Base-by-base conservation (phyloP, 2,329 filamentous ascomycete species). In the Neofusicoccum umdonicola region DNA sequence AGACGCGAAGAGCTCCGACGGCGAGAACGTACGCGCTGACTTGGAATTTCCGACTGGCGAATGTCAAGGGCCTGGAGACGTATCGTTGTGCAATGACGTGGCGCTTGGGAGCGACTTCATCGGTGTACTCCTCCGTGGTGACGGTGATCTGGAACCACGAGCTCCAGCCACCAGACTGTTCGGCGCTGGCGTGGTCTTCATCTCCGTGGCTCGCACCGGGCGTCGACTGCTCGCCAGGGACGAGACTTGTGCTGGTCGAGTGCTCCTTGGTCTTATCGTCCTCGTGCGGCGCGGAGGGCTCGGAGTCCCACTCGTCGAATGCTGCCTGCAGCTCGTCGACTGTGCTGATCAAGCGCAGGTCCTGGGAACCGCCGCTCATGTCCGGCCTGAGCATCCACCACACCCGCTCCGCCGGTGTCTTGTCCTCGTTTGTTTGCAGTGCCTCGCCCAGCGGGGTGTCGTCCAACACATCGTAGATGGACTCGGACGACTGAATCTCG, bases 331-430 rank as follows among this genome's bases (percentile, higher is more conserved):
- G 80, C 73, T 96, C 89, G 63, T 89, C 88, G 81, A 95, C 90
- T 3, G 88, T 92, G 71, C 87, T 91, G 77, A 99, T 99, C 0
- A 99, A 81, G 44, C 92, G 82, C 65, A 99, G 97, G 1, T 95
- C 95, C 74, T 97, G 93, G 0, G 94, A 95, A 27, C 94, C 86
- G 74, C 98, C 95, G 76, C 92, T 97, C 94, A 99, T 98, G 8
- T 93, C 90, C 0, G 95, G 94, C 79, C 98, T 98, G 66, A 99
- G 78, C 69, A 99, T 97, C 95, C 95, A 99, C 94, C 94, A 98
- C 74, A 95, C 88, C 66, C 85, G 84, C 35, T 77, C 69, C 8
- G 66, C 65, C 1, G 63, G 57, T 3, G 70, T 71, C 27, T 77
- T 74, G 13, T 76, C 78, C 60, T 85, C 86, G 70, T 97, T 97